Percentiles rank a stretch among this genome's conserved stretches.
Conservation (phyloP, 1,284 basidiomycete genomes). For the Rhodofomes roseus region DNA sequence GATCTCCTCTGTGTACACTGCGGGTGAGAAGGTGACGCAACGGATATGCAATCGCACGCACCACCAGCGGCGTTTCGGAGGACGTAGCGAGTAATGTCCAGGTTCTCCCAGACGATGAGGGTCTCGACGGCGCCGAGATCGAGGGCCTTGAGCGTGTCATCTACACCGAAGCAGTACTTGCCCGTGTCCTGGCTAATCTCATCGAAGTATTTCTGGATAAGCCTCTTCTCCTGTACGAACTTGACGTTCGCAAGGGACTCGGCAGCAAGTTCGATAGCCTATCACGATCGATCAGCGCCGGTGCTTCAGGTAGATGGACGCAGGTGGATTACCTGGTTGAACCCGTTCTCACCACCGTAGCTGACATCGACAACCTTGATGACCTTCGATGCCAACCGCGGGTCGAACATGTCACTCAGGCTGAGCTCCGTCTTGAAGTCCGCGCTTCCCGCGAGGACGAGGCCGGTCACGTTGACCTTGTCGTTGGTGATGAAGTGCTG, state of each 20-base stretch:
- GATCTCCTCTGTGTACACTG: slow-evolving; percentile 61
- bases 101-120: slow-evolving; percentile 97
- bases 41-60: slow-evolving; percentile 31
- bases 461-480: slow-evolving; percentile 96
- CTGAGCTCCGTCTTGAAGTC: slow-evolving; percentile 99
- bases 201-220: slow-evolving; percentile 98
- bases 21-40: neutral
- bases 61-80: slow-evolving; percentile 90
- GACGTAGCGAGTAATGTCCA: slow-evolving; percentile 83
- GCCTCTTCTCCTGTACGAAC: slow-evolving; percentile 98
- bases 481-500: slow-evolving; percentile 98
- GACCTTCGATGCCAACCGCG: slow-evolving; percentile 81
- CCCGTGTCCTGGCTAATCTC: slow-evolving; percentile 98
- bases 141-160: slow-evolving; percentile 95
- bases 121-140: slow-evolving; percentile 98
- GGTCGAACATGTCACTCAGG: slow-evolving; percentile 96
- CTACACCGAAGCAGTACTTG: slow-evolving; percentile 97
- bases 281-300: slow-evolving; percentile 6
- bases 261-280: slow-evolving; percentile 96
- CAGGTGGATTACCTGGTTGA: slow-evolving; percentile 75
- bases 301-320: neutral
- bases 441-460: slow-evolving; percentile 97
- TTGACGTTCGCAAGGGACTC: slow-evolving; percentile 98
- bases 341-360: slow-evolving; percentile 99
- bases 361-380: slow-evolving; percentile 99